Conservation (phyloP, 768 basidiomycete genomes). For the Termitomyces eurrhizus region DNA sequence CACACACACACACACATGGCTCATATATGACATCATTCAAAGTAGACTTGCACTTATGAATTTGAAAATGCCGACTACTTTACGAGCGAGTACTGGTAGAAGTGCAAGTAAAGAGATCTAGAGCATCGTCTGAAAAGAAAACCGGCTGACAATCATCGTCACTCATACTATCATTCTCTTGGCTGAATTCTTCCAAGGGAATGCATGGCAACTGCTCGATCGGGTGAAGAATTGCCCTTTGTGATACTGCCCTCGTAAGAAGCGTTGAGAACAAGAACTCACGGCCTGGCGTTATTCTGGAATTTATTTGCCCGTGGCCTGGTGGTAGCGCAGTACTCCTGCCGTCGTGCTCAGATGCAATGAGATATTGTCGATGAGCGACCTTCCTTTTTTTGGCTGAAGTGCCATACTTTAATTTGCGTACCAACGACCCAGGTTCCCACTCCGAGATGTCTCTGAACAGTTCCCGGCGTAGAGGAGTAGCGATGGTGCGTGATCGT, state of each 20-base stretch:
- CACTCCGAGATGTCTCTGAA: constrained; percentile 36
- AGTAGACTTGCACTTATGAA: no score
- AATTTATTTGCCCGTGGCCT: background rate
- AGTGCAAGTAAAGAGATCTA: constrained; percentile 42
- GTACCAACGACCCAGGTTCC: constrained; percentile 47
- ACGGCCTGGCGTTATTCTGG: background rate
- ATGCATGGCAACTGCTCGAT: background rate
- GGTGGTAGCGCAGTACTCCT: background rate
- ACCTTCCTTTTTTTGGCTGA: constrained; percentile 13
- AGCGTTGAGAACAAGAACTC: constrained; percentile 3
- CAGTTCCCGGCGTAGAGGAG: constrained; percentile 7
- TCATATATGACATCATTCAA: no score
- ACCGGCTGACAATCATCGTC: constrained; percentile 3
- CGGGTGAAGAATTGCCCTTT: constrained; percentile 5
- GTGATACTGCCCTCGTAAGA: constrained; percentile 2
- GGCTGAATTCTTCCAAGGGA: background rate
- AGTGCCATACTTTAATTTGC: constrained; percentile 5
- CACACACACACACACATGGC: no score
- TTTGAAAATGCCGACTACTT: background rate
- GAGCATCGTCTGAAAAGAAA: constrained; percentile 42
- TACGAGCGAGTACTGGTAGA: background rate
- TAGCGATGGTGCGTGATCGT: background rate
- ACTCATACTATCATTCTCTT: background rate
- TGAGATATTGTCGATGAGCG: background rate
- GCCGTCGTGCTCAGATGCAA: background rate